Evolutionary conservation across 2,329 filamentous ascomycete species (phyloP).

Genomic region (Zarea fungicola): DNA sequence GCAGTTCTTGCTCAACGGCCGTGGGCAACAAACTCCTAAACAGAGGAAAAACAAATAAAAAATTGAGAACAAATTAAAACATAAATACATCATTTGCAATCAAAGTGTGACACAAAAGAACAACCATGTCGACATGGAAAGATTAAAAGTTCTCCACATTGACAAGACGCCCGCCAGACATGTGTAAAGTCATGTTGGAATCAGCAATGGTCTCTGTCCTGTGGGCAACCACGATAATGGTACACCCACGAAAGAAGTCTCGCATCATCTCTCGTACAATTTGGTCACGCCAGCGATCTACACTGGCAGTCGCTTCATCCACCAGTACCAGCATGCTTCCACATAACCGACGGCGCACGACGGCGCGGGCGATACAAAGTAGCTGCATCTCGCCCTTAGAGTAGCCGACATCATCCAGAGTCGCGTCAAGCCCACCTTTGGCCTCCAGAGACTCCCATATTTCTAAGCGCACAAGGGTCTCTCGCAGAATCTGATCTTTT

Average conservation of each 20-base stretch:
- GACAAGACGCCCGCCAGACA: neutral
- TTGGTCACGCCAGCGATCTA: neutral
- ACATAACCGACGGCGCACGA: neutral
- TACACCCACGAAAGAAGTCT: neutral
- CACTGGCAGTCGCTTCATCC: conserved; percentile 4
- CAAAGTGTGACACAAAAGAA: too few relatives aligned
- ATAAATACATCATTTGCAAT: too few relatives aligned
- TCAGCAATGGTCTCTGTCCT: neutral
- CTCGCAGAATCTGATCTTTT: neutral
- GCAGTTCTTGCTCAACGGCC: too few relatives aligned
- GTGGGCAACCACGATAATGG: conserved; percentile 2
- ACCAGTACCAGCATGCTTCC: neutral
- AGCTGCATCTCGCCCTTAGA: conserved; percentile 65
- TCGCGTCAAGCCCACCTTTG: neutral
- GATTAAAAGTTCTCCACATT: too few relatives aligned
- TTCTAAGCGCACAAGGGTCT: neutral
- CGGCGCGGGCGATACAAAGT: conserved; percentile 58
- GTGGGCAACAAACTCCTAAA: too few relatives aligned
- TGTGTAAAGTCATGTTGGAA: neutral
- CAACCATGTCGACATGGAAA: neutral
- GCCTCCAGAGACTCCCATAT: neutral
- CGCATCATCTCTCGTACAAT: conserved; percentile 2
- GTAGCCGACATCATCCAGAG: conserved; percentile 23
- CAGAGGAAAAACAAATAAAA: too few relatives aligned
- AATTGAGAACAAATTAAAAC: too few relatives aligned